Evolutionary conservation across 306 rosid species (phyloP), one percentile per base, ranked within the genome.

Genomic region (Inga laurina): DNA sequence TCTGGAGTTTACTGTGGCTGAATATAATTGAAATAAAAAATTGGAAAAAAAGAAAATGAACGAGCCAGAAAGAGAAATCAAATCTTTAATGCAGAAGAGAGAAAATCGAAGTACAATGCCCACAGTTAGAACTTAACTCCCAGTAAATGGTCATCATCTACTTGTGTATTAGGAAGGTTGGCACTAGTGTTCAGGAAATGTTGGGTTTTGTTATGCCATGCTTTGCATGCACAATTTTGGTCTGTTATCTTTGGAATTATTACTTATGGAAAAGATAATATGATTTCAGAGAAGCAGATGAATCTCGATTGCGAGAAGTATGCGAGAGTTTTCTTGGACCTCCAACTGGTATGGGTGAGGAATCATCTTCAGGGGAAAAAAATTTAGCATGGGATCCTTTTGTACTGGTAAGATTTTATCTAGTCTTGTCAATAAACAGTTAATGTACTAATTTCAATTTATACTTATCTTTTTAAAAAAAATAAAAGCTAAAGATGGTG

Each of bases 301-400:
- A 94, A 88, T 94, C 97, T 83, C 97, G 99, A 4, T 80, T 96
- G 67, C 89, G 99, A 45, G 99, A 96, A 87, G 97, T 94, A 70
- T 96, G 98, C 62, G 99, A 96, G 91, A 89, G 91, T 88, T 94
- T 92, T 84, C 97, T 96, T 81, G 99, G 99, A 86, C 99, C 98
- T 82, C 99, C 99, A 19, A 89, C 95, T 30, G 99, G 99, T 87
- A 96, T 96, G 98, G 91, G 86, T 71, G 94, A 82, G 69, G 91
- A 89, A 49, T 78, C 87, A 74, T 83, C 91, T 66, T 86, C 88
- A 59, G 87, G 90, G 87, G 54, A 86, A 46, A 92, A 91, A 79
- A 85, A 83, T 84, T 79, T 83, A 41, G 93, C 94, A 22, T 96
- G 99, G 99, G 97, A 96, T 91, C 98, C 99, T 83, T 84, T 73